A percentile compares a stretch with the other conserved stretches of the same genome.
phyloP scores from a whole-genome alignment of 495 filamentous ascomycete species.

The Opeltia flavorubescens region DNA sequence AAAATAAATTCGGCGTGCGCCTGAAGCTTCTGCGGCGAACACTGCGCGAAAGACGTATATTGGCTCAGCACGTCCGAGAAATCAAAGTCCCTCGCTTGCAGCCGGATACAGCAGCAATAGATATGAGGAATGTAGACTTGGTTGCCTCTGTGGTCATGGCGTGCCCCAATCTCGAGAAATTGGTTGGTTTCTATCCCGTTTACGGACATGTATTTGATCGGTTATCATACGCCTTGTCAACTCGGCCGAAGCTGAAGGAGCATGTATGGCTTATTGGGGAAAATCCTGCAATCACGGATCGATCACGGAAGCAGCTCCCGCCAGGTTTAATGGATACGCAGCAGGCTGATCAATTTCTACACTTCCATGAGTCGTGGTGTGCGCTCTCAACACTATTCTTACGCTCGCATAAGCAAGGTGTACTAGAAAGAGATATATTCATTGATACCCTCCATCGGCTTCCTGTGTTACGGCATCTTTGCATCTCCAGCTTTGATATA shows the following conservation, averaged over 20 bases:
- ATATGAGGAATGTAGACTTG: slow-evolving; percentile 52
- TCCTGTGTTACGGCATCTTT: slow-evolving; percentile 56
- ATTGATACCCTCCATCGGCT: slow-evolving; percentile 48
- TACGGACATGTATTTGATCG: slow-evolving; percentile 64
- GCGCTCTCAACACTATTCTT: slow-evolving; percentile 61
- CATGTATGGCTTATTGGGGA: slow-evolving; percentile 63
- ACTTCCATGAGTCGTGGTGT: slow-evolving; percentile 56
- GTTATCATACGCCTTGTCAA: slow-evolving; percentile 65
- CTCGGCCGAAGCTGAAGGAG: slow-evolving; percentile 57
- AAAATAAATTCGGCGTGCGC: slow-evolving; percentile 51
- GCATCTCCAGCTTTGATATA: slow-evolving; percentile 57
- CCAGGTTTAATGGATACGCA: slow-evolving; percentile 43
- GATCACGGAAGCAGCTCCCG: slow-evolving; percentile 28
- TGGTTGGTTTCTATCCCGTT: slow-evolving; percentile 54
- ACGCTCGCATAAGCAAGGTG: slow-evolving; percentile 47
- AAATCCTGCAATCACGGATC: slow-evolving; percentile 29
- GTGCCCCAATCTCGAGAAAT: slow-evolving; percentile 68
- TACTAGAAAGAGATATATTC: slow-evolving; percentile 50
- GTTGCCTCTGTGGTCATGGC: slow-evolving; percentile 73
- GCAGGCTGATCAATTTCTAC: slow-evolving; percentile 53
- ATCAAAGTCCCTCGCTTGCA: slow-evolving; percentile 46
- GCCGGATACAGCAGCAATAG: slow-evolving; percentile 26
- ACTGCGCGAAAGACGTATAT: slow-evolving; percentile 49
- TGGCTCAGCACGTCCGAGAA: slow-evolving; percentile 59
- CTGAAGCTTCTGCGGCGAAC: slow-evolving; percentile 65